Conservation (phyloP, 2,329 filamentous ascomycete species). For the Trichoderma polysporum region DNA sequence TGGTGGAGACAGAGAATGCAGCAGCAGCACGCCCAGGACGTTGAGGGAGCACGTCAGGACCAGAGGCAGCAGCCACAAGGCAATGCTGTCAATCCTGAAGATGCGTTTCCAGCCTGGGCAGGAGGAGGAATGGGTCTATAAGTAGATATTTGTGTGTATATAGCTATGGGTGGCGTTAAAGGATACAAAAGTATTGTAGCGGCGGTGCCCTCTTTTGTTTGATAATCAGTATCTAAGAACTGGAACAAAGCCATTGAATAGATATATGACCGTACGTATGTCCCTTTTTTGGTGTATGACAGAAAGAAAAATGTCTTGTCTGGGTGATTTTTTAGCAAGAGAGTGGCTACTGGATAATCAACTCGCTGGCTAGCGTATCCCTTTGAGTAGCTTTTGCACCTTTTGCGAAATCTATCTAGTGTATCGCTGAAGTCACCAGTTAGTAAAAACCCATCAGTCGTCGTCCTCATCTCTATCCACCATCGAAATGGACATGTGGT, state of each 20-base stretch:
- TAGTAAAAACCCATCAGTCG: constrained; percentile 15
- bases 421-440: too few relatives aligned
- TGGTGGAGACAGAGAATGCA: constrained; percentile 77
- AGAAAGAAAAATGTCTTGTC: background rate
- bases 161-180: constrained; percentile 25
- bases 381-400: background rate
- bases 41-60: constrained; percentile 35
- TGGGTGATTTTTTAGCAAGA: background rate
- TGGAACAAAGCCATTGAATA: background rate
- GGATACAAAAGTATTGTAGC: constrained; percentile 19
- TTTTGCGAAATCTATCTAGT: background rate
- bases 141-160: constrained; percentile 20
- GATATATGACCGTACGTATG: background rate
- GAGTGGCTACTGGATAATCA: too few relatives aligned
- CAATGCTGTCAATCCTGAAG: constrained; percentile 26
- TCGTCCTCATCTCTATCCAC: constrained; percentile 37
- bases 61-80: constrained; percentile 35
- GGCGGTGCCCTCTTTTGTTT: background rate
- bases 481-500: constrained; percentile 40
- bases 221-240: background rate
- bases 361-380: background rate
- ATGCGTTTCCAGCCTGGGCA: constrained; percentile 38
- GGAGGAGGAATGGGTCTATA: constrained; percentile 39
- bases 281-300: background rate
- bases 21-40: constrained; percentile 47